Base-by-base conservation (phyloP, 495 filamentous ascomycete genomes). In the Daldinia grandis region DNA sequence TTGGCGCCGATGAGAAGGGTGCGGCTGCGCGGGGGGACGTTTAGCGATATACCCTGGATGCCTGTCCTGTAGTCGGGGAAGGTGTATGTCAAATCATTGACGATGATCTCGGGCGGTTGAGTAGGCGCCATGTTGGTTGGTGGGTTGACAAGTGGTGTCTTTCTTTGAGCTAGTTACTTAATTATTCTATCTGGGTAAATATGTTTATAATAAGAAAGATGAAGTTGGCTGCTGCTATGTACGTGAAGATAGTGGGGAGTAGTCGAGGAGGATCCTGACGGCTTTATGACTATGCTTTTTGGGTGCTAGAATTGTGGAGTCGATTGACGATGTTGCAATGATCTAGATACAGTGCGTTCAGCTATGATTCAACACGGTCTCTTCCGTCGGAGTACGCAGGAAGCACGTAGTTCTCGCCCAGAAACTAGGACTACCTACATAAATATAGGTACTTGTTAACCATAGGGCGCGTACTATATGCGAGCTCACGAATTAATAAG, bases 1-100 rank as follows among this genome's bases (percentile, higher is more conserved):
- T 99, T 99, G 64, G 96, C 95, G 76, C 95, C 95, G 74, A 98
- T 97, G 9, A 99, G 85, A 3, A 99, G 87, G 1, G 94, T 97
- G 68, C 96, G 92, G 68, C 91, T 94, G 51, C 90, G 87, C 3
- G 93, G 78, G 5, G 95, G 96, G 6, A 99, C 87, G 66, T 86
- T 79, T 51, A 99, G 87, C 64, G 78, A 81, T 70, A 98, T 85
- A 78, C 91, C 68, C 53, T 84, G 77, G 21, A 99, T 84, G 59
- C 93, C 95, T 8, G 83, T 84, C 17, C 88, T 87, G 74, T 89
- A 87, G 83, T 97, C 91, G 17, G 90, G 90, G 84, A 98, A 98
- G 64, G 87, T 89, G 86, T 97, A 99, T 69, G 88, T 94, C 54
- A 99, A 89, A 81, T 88, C 78, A 21, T 82, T 85, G 68, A 95